Evolutionary conservation across 2,329 filamentous ascomycete genomes (phyloP).

Genomic region (Colletotrichum paranaense): DNA sequence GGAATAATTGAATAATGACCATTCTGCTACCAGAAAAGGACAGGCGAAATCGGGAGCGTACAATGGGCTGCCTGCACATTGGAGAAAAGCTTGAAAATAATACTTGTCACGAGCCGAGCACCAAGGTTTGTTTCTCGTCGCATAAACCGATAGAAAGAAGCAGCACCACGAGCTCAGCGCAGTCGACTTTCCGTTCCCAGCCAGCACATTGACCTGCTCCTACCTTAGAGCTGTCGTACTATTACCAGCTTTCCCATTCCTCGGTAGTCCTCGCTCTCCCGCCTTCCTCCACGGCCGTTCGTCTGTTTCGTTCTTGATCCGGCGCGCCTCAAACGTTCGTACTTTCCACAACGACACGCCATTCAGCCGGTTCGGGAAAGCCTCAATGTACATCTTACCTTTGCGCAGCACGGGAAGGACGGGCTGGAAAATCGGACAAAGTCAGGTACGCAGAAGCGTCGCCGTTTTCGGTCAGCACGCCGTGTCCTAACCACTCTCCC

Average conservation of each 20-base stretch:
- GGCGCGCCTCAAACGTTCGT: slow-evolving; percentile 1
- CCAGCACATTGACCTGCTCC: not conserved
- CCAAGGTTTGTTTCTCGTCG: slow-evolving; percentile 3
- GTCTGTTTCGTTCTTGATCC: not conserved
- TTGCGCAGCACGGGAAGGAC: not conserved
- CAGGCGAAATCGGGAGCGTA: no score
- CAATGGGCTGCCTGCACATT: not conserved
- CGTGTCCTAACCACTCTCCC: slow-evolving; percentile 10
- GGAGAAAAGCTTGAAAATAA: not conserved
- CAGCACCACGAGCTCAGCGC: not conserved
- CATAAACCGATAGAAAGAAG: not conserved
- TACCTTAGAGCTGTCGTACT: not conserved
- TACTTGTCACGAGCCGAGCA: not conserved
- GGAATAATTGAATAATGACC: not conserved
- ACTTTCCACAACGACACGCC: not conserved
- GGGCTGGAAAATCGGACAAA: not conserved
- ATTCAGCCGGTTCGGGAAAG: slow-evolving; percentile 3
- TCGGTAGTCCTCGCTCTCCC: not conserved
- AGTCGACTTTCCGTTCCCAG: not conserved
- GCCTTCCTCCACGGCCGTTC: not conserved
- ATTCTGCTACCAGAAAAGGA: not conserved
- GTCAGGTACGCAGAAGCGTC: slow-evolving; percentile 1
- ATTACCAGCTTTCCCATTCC: not conserved
- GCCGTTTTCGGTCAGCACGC: slow-evolving; percentile 24
- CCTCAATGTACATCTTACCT: not conserved